These are phyloP conservation scores for Dendryphion nanum DNA, from an alignment of 2,329 filamentous ascomycete species.

Conservation along the genomic window DNA sequence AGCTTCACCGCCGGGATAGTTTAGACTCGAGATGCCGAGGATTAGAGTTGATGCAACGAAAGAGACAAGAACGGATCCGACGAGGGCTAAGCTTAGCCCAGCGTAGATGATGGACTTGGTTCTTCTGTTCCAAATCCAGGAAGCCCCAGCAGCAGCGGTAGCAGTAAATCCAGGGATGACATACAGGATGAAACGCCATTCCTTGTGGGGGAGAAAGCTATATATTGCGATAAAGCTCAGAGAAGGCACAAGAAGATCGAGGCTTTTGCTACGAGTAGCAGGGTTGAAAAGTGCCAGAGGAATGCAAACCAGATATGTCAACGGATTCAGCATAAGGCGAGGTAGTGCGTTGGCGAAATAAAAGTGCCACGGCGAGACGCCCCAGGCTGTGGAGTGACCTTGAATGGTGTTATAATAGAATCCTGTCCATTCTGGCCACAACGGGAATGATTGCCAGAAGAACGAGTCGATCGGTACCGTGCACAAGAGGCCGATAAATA, in stretches of 20 bases:
- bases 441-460: constrained; percentile 75
- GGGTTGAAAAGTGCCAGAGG: constrained; percentile 52
- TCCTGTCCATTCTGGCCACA: constrained; percentile 88
- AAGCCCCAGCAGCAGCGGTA: constrained; percentile 70
- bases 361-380: constrained; percentile 78
- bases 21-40: constrained; percentile 78
- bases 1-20: constrained; percentile 89
- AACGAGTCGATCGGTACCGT: constrained; percentile 83
- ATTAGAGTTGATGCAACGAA: constrained; percentile 63
- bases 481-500: constrained; percentile 63
- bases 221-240: constrained; percentile 75
- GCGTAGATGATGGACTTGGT: constrained; percentile 59
- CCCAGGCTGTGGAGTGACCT: constrained; percentile 84
- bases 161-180: constrained; percentile 77
- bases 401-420: constrained; percentile 91
- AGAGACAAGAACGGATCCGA: constrained; percentile 59
- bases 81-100: constrained; percentile 55
- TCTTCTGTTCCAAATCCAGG: constrained; percentile 60
- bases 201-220: constrained; percentile 90
- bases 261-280: constrained; percentile 37
- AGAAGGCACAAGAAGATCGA: constrained; percentile 63
- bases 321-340: constrained; percentile 78
- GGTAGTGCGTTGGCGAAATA: constrained; percentile 84
- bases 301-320: constrained; percentile 55
- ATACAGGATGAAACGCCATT: constrained; percentile 94